phyloP scores from a whole-genome alignment of 108 stramenopile genomes.

The Pseudonitzschia pungens region DNA sequence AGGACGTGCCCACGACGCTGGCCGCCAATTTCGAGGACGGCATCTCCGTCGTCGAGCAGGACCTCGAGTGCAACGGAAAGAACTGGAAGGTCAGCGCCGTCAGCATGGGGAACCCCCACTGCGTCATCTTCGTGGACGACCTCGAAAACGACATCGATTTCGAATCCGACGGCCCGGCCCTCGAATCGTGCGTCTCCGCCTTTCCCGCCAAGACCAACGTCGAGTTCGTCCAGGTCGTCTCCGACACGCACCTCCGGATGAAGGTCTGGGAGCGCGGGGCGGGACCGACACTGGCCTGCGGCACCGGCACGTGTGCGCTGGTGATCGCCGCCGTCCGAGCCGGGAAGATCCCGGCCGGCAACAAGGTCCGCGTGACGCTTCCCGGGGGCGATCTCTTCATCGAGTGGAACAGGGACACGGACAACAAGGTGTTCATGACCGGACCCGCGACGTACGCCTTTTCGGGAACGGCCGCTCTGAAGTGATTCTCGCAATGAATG shows the following conservation, averaged over 20 bases:
- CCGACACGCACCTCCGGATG: constrained; percentile 87
- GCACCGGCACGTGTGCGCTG: constrained; percentile 96
- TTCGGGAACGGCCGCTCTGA: constrained; percentile 52
- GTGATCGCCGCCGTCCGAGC: constrained; percentile 92
- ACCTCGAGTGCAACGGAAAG: constrained; percentile 78
- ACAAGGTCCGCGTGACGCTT: constrained; percentile 73
- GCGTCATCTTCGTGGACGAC: constrained; percentile 92
- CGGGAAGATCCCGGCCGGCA: constrained; percentile 73
- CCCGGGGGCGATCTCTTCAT: constrained; percentile 91
- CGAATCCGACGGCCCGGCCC: constrained; percentile 82
- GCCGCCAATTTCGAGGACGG: constrained; percentile 73
- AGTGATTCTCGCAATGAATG: too few relatives aligned
- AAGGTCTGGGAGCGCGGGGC: constrained; percentile 98
- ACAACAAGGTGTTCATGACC: constrained; percentile 93
- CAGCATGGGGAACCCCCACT: constrained; percentile 98
- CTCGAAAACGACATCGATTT: constrained; percentile 89
- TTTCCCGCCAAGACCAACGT: constrained; percentile 97
- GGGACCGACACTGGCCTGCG: constrained; percentile 96
- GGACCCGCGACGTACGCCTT: constrained; percentile 77
- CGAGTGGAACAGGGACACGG: constrained; percentile 83
- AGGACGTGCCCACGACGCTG: constrained; percentile 89
- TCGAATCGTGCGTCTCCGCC: constrained; percentile 74
- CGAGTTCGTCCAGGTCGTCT: constrained; percentile 94
- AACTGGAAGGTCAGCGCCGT: constrained; percentile 90
- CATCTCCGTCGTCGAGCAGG: constrained; percentile 80